These are phyloP conservation scores for Penicillium palitans DNA, from an alignment of 2,329 filamentous ascomycete species.

Conservation along the genomic window DNA sequence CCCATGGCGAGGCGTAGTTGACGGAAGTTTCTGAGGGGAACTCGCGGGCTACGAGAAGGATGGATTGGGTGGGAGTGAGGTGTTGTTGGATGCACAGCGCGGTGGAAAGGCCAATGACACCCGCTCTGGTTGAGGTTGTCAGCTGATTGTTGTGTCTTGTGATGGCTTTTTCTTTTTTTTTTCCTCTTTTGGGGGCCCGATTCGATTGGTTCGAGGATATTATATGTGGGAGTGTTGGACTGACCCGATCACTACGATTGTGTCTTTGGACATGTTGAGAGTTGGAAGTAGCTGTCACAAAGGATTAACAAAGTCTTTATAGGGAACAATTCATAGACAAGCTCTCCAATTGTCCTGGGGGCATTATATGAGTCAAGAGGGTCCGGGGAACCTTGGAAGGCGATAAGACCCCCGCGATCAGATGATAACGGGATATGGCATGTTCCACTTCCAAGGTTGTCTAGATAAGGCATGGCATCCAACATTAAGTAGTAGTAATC, in stretches of 20 bases:
- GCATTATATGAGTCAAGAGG: not conserved
- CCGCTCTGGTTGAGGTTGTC: constrained; percentile 33
- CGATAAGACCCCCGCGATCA: constrained; percentile 19
- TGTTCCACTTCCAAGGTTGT: not conserved
- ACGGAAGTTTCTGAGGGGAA: constrained; percentile 43
- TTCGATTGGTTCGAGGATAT: not conserved
- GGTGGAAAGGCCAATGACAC: constrained; percentile 43
- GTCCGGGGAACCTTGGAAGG: constrained; percentile 8
- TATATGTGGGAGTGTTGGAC: not conserved
- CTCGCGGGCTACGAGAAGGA: constrained; percentile 45
- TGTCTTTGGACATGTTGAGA: constrained; percentile 30
- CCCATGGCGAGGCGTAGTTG: constrained; percentile 50
- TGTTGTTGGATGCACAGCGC: constrained; percentile 38
- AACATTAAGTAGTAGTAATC: not conserved
- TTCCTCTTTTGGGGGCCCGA: not conserved
- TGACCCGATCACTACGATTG: constrained; percentile 43
- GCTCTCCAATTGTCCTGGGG: not conserved
- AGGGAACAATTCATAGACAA: too few species aligned
- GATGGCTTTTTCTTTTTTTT: not conserved
- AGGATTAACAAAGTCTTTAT: not conserved
- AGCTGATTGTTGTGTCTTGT: constrained; percentile 2
- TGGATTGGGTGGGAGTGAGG: constrained; percentile 28
- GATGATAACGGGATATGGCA: constrained; percentile 11
- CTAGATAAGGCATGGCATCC: not conserved
- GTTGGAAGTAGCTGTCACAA: not conserved